A percentile compares a stretch with the other conserved stretches of the same genome.
These are phyloP conservation scores for Penicillium sp. DNA, from an alignment of 2,329 filamentous ascomycete species.

Conservation along the genomic window DNA sequence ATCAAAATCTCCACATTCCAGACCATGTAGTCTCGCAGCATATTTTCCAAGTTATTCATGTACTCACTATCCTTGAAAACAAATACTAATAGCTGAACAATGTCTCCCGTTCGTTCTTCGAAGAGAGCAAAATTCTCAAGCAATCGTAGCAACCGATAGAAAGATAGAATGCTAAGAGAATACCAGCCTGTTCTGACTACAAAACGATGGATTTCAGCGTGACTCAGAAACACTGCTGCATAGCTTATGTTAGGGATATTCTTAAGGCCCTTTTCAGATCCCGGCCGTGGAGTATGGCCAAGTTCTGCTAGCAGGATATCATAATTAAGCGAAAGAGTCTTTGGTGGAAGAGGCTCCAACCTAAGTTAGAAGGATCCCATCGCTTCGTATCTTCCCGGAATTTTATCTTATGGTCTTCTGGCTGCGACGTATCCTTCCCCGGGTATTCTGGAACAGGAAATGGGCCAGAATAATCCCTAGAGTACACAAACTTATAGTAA, in stretches of 20 bases:
- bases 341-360: slow-evolving; percentile 13
- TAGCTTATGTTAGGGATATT: slow-evolving; percentile 9
- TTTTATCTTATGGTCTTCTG: slow-evolving; percentile 3
- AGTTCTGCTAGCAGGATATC: slow-evolving; percentile 9
- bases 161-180: slow-evolving; percentile 8
- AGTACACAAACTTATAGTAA: slow-evolving; percentile 22
- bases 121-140: slow-evolving; percentile 15
- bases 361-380: slow-evolving; percentile 11
- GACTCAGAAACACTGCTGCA: slow-evolving; percentile 9
- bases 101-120: slow-evolving; percentile 14
- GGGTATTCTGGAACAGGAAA: slow-evolving; percentile 9
- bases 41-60: slow-evolving; percentile 5
- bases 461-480: slow-evolving; percentile 17
- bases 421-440: slow-evolving; percentile 6
- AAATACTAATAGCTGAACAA: slow-evolving; percentile 18
- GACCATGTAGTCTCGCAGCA: slow-evolving; percentile 14
- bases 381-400: not conserved
- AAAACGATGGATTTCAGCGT: slow-evolving; percentile 13
- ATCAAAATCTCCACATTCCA: slow-evolving; percentile 23
- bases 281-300: not conserved
- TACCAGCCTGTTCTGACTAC: slow-evolving; percentile 8
- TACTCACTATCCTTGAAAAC: slow-evolving; percentile 17
- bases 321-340: slow-evolving; percentile 7
- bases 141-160: slow-evolving; percentile 7
- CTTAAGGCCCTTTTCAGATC: not conserved